phyloP scores from a whole-genome alignment of 2,329 filamentous ascomycete genomes.

The Trichoderma asperellum region DNA sequence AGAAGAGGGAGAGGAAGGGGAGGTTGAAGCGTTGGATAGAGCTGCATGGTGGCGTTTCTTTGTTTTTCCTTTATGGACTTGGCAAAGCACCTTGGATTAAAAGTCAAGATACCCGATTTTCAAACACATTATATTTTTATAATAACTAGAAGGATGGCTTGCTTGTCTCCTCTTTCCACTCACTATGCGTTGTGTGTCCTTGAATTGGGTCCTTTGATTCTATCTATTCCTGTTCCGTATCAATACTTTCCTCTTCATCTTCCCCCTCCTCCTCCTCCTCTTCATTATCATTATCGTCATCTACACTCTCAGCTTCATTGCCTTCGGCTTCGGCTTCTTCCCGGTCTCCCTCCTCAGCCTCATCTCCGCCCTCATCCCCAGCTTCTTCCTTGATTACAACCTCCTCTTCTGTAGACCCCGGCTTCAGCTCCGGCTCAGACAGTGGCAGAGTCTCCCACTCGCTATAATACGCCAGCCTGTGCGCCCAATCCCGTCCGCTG shows the following conservation, averaged over 20 bases:
- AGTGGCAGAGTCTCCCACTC: conserved; percentile 48
- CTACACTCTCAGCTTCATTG: neutral
- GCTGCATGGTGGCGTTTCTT: neutral
- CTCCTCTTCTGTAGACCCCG: neutral
- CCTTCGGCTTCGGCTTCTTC: neutral
- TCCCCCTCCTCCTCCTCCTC: neutral
- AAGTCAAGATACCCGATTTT: conserved; percentile 23
- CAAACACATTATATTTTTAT: neutral
- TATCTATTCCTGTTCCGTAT: neutral
- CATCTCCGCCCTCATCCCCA: neutral
- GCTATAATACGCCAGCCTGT: conserved; percentile 42
- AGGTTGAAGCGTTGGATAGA: conserved; percentile 28
- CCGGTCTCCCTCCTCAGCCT: neutral
- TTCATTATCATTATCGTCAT: neutral
- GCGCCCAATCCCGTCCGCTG: conserved; percentile 47
- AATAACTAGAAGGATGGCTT: neutral
- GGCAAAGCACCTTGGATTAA: conserved; percentile 11
- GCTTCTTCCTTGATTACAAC: neutral
- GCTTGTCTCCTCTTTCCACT: neutral
- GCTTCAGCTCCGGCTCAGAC: neutral
- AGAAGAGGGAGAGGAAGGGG: conserved; percentile 40
- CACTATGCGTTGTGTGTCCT: neutral
- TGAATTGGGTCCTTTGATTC: neutral
- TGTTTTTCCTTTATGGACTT: neutral
- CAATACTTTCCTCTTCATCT: neutral